Evolutionary conservation across 2,329 filamentous ascomycete genomes (phyloP), one percentile per base, ranked within the genome.

Genomic region (Neophaeococcomyces aloes): DNA sequence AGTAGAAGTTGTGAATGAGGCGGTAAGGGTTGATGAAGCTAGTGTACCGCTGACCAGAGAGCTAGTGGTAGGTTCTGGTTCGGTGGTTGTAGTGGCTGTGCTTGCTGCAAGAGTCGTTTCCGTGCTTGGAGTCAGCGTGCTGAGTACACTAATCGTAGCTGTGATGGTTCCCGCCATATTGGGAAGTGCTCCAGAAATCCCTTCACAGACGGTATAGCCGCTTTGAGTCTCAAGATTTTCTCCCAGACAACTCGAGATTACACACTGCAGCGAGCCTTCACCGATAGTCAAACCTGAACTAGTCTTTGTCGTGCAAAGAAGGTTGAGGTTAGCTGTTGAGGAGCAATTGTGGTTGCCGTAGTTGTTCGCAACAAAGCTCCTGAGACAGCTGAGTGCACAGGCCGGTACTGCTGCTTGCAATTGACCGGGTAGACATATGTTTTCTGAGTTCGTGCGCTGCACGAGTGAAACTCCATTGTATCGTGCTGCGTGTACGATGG

Each of bases 231-330:
- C 19, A 27, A 35, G n/a, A 39, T 74, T 69, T 8, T 61, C 55
- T 2, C 66, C 63, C 3, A 64, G 59, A 59, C 83, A 87, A 11
- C 61, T 63, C 2, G 74, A 74, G 7, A 74, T 65, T 27, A 83
- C 70, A 59, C 83, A 87, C 56, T 80, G 74, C 49, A 85, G 62
- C 3, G 77, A 79, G 8, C 72, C 81, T 62, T 86, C 83, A n/a
- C 80, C 81, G 37, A 86, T 56, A 1, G 83, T 86, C 53, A 78
- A 81, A 7, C 78, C 79, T 23, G 72, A 72, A 10, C 60, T 62
- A 7, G 79, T 79, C 27, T 67, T 66, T 46, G 70, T 68, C 29
- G 71, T 70, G 59, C 83, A 87, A 5, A 86, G 67, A 52, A 79
- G 85, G 54, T 69, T 63, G 52, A 85, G 59, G 19, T 78, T 69